A percentile compares a stretch with the other conserved stretches of the same genome.
Evolutionary conservation across 139 green algal species (phyloP).

Genomic region (Chlamydomonas sp.): DNA sequence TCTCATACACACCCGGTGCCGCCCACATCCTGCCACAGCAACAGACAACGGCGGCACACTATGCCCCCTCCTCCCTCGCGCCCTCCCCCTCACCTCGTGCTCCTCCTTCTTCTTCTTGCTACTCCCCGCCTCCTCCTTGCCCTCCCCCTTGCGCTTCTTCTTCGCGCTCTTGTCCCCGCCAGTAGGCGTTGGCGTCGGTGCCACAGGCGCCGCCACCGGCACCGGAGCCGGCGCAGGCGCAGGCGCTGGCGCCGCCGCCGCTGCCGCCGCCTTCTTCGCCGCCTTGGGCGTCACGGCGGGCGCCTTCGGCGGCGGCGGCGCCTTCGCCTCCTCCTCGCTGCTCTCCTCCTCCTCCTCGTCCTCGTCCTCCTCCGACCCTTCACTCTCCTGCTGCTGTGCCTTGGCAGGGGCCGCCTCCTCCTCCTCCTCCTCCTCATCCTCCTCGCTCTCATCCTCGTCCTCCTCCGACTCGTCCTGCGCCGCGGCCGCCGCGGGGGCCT

Average conservation of each 20-base stretch:
- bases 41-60: no score
- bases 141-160: not conserved
- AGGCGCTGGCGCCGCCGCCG: no score
- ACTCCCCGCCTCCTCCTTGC: not conserved
- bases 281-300: no score
- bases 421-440: not conserved
- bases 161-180: not conserved
- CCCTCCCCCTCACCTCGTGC: constrained; percentile 7
- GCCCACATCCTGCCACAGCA: no score
- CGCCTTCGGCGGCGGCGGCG: no score
- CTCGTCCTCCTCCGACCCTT: not conserved
- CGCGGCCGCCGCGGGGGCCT: not conserved
- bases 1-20: no score
- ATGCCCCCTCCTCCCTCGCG: not conserved
- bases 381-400: not conserved
- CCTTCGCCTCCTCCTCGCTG: not conserved
- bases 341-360: not conserved
- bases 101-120: not conserved
- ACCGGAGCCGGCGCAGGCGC: no score
- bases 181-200: no score
- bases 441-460: not conserved
- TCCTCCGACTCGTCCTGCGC: not conserved
- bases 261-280: no score
- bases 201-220: no score
- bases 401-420: not conserved